phyloP scores from a whole-genome alignment of 129 eudicot species.

The Flaveria bidentis region DNA sequence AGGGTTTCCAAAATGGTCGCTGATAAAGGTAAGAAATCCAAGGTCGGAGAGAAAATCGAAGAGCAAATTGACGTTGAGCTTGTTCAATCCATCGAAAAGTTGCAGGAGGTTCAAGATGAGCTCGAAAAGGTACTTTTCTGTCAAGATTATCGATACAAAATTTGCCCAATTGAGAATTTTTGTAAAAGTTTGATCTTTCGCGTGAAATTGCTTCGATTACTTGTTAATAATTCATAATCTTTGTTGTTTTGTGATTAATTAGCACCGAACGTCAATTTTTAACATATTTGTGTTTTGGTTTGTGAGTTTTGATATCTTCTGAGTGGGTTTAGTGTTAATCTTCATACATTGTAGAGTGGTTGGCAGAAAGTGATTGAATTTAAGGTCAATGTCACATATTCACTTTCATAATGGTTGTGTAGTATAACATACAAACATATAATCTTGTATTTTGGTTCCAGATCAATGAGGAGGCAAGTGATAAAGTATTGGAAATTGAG shows the following conservation, averaged over 20 bases:
- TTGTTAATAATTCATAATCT: too few species aligned
- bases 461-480: conserved; percentile 91
- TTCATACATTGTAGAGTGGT: too few species aligned
- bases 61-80: conserved; percentile 63
- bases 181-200: not conserved
- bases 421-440: not conserved
- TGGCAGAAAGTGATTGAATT: too few species aligned
- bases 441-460: conserved; percentile 25
- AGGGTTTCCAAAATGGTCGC: conserved; percentile 49
- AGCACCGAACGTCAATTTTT: not conserved
- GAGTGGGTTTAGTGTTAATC: too few species aligned
- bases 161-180: not conserved
- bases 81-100: conserved; percentile 63
- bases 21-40: conserved; percentile 80
- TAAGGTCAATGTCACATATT: too few species aligned
- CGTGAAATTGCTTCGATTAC: not conserved
- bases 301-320: not conserved
- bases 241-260: too few species aligned
- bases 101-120: conserved; percentile 86
- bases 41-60: conserved; percentile 49
- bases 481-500: conserved; percentile 82
- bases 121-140: conserved; percentile 60
- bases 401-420: not conserved
- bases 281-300: not conserved
- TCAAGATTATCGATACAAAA: not conserved